Evolutionary conservation across 208 protist species (phyloP), one percentile per base, ranked within the genome.

Genomic region (Trypanosomatidae sp.): DNA sequence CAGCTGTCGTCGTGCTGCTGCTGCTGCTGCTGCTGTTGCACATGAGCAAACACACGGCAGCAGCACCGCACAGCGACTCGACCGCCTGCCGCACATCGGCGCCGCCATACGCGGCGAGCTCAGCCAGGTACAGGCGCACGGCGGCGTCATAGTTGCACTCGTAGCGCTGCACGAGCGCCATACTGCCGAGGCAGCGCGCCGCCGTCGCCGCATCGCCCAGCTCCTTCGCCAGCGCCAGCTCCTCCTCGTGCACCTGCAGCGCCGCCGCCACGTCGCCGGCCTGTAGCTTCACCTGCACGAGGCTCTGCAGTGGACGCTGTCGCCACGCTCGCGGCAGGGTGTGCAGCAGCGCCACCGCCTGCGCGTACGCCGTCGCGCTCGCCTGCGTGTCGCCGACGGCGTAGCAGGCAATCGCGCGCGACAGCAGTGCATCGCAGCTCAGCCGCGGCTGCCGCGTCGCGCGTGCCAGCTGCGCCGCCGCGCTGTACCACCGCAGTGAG

Each of bases 261-360:
- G 71, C 71, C 10, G 48, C 56, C 5, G 5, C 10, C 71, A 79
- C 67, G 30, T 79, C 65, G 23, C 71, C 71, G n/a, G 55, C 22
- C 42, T 79, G 71, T 10, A 62, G 50, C 48, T 64, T 66, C 7
- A 74, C 44, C 52, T 79, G 71, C 15, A 64, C 59, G 16, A 71
- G 63, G 58, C 70, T 73, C 52, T 74, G 71, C 53, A 73, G 21
- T 13, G 65, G 53, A 7, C 71, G 64, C 35, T 64, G 53, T 26
- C 61, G 64, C 22, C 63, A 54, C 43, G 54, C 40, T 4, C 48
- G 49, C 6, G 62, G 64, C 13, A 77, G 51, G 4, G 23, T 2
- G 23, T 43, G 28, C n/a, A 72, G 53, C 3, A 72, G 27, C 18
- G 25, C 30, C 20, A 50, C 40, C 20, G 65, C 60, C 25, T 49